Base-by-base conservation (phyloP, 371 early-diverging fungal species). In the Coemansia sp. region DNA sequence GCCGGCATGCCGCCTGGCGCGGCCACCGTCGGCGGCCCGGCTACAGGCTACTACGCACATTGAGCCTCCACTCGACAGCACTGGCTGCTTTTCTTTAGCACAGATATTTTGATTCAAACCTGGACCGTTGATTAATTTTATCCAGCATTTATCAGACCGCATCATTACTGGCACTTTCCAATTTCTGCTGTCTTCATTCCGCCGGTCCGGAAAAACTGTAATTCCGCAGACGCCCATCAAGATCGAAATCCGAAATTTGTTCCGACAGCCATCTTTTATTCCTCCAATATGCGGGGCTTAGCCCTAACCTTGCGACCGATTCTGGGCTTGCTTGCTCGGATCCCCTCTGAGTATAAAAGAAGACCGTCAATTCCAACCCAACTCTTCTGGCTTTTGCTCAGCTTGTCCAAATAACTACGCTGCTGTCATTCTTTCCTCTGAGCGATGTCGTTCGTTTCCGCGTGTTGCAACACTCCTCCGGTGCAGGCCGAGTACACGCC, bases 401-500 rank as follows among this genome's bases (percentile, higher is more conserved):
- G 20, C 7, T 16, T 45, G 45, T 42, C n/a, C 0, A 6, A 4
- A 42, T 11, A 11, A 42, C 42, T n/a, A 14, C 42, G 11, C 12
- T 42, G 42, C 14, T 14, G 4, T 42, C 38, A 7, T 38, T 9
- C 7, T 2, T 16, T 2, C 45, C 16, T 20, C 2, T 35, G 4
- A 20, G 36, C 6, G 3, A 84, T 84, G 83, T 77, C 83, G 40
- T 71, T 72, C 54, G 59, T 80, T 7, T 66, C 79, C 54, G 81
- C 83, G 47, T 87, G 87, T 69, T 86, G 87, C 66, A 64, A 77
- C 45, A 80, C 84, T 9, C 81, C 84, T 16, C 85, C 87, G 52
- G 86, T 88, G 53, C 51, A 63, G 7, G 78, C 81, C 52, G 64
- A 81, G 57, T 88, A 88, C 68, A 52, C 68, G 8, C 68, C 84